These are phyloP conservation scores for Baeospora myosura DNA, from an alignment of 1,284 basidiomycete genomes.

Conservation along the genomic window DNA sequence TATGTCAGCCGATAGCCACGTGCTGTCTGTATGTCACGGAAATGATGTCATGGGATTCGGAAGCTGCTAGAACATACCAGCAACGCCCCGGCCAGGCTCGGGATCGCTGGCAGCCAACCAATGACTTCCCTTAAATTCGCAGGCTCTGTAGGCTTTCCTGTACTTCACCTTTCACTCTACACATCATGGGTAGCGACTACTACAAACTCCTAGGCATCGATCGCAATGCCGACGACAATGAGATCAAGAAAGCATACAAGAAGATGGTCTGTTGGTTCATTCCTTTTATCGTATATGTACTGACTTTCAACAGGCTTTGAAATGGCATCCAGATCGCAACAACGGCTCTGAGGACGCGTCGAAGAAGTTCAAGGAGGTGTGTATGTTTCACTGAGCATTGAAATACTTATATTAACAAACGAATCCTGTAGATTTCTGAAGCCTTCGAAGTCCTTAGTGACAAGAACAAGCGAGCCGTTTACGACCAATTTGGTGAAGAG, in stretches of 20 bases:
- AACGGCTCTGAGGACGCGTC: slow-evolving; percentile 76
- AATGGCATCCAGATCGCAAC: slow-evolving; percentile 92
- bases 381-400: slow-evolving; percentile 13
- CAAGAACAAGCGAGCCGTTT: slow-evolving; percentile 86
- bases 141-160: no score
- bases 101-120: no score
- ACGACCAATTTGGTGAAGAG: slow-evolving; percentile 95
- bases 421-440: slow-evolving; percentile 67
- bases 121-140: background rate
- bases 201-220: slow-evolving; percentile 75
- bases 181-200: slow-evolving; percentile 76
- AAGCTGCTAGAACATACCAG: background rate
- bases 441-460: slow-evolving; percentile 96
- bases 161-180: no score
- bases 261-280: slow-evolving; percentile 47
- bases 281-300: slow-evolving; percentile 25
- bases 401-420: slow-evolving; percentile 1
- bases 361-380: slow-evolving; percentile 89
- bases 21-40: background rate
- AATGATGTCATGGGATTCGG: slow-evolving; percentile 1
- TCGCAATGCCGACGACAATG: slow-evolving; percentile 71
- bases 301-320: slow-evolving; percentile 54
- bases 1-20: background rate
- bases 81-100: no score
- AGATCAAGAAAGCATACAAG: slow-evolving; percentile 83